Percentiles rank a stretch among this genome's conserved stretches.
These are phyloP conservation scores for Cladosporium sp. DNA, from an alignment of 2,329 filamentous ascomycete genomes.

Conservation along the genomic window DNA sequence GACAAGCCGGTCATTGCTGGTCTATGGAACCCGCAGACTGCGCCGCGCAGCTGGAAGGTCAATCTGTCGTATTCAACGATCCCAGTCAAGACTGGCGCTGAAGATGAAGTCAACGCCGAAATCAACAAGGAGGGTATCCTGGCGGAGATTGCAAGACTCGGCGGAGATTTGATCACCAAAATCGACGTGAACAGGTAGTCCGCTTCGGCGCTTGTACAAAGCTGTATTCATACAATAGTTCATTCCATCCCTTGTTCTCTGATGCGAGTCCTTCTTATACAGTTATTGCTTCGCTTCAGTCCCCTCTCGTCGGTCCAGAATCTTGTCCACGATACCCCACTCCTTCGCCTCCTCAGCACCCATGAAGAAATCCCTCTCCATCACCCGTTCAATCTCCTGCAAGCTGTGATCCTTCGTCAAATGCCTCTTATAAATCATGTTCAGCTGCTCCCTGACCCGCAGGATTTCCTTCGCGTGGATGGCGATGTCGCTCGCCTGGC, in stretches of 20 bases:
- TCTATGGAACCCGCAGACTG: constrained; percentile 56
- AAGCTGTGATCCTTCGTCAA: constrained; percentile 74
- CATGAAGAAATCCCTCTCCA: constrained; percentile 96
- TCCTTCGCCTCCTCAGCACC: constrained; percentile 81
- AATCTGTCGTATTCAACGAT: constrained; percentile 63
- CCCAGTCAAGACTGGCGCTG: constrained; percentile 37
- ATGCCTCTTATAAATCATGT: constrained; percentile 82
- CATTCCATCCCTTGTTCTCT: too few species aligned
- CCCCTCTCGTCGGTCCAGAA: constrained; percentile 59
- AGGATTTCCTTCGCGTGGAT: constrained; percentile 98
- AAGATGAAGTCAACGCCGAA: constrained; percentile 42
- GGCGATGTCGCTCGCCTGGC: constrained; percentile 73
- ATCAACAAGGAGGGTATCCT: constrained; percentile 64
- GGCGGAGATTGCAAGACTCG: constrained; percentile 62
- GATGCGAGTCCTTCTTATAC: too few species aligned
- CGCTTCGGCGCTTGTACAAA: too few species aligned
- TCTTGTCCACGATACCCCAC: constrained; percentile 86
- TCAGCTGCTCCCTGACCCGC: constrained; percentile 74
- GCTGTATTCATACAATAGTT: too few species aligned
- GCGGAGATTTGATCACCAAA: constrained; percentile 56
- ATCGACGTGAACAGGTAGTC: constrained; percentile 48
- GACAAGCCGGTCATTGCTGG: constrained; percentile 55
- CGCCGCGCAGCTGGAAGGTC: constrained; percentile 58
- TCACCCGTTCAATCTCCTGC: constrained; percentile 83
- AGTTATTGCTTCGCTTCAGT: constrained; percentile 20